phyloP scores from a whole-genome alignment of 2,329 filamentous ascomycete species.

The Cladophialophora yegresii region DNA sequence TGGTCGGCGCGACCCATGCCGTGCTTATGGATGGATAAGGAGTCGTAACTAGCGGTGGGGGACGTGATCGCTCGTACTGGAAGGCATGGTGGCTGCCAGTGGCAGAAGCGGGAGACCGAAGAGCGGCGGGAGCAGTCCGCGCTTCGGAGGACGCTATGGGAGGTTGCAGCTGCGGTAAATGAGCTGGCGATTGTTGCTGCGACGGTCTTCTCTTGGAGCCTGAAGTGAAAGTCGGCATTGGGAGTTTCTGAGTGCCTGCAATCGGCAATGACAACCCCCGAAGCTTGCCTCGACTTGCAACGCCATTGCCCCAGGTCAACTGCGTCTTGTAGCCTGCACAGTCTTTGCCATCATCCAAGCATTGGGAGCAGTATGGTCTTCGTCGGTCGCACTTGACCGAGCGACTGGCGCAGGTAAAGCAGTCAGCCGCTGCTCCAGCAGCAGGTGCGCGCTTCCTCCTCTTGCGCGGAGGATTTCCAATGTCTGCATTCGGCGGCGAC shows the following conservation, averaged over 20 bases:
- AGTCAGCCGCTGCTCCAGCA: slow-evolving; percentile 89
- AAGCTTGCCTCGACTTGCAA: slow-evolving; percentile 92
- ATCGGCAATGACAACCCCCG: slow-evolving; percentile 78
- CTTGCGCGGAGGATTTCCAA: slow-evolving; percentile 51
- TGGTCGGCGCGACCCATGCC: slow-evolving; percentile 16
- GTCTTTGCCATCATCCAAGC: slow-evolving; percentile 85
- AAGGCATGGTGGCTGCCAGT: slow-evolving; percentile 3
- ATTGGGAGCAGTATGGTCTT: slow-evolving; percentile 92
- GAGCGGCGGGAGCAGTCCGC: neutral
- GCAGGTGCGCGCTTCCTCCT: slow-evolving; percentile 84
- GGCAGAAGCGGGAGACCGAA: slow-evolving; percentile 7
- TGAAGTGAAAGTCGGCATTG: slow-evolving; percentile 15
- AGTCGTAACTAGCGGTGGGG: neutral
- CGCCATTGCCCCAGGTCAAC: slow-evolving; percentile 93
- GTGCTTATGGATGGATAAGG: slow-evolving; percentile 8
- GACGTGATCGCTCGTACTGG: slow-evolving; percentile 15
- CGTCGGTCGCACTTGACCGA: slow-evolving; percentile 84
- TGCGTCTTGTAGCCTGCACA: slow-evolving; percentile 97
- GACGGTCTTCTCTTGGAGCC: slow-evolving; percentile 25
- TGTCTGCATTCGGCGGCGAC: slow-evolving; percentile 13
- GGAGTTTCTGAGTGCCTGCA: slow-evolving; percentile 47
- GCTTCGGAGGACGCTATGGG: slow-evolving; percentile 5
- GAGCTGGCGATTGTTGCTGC: slow-evolving; percentile 10
- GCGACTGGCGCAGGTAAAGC: slow-evolving; percentile 87
- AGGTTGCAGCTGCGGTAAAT: slow-evolving; percentile 3